Base-by-base conservation (phyloP, 2,329 filamentous ascomycete species). In the Phaeomoniella chlamydospora region DNA sequence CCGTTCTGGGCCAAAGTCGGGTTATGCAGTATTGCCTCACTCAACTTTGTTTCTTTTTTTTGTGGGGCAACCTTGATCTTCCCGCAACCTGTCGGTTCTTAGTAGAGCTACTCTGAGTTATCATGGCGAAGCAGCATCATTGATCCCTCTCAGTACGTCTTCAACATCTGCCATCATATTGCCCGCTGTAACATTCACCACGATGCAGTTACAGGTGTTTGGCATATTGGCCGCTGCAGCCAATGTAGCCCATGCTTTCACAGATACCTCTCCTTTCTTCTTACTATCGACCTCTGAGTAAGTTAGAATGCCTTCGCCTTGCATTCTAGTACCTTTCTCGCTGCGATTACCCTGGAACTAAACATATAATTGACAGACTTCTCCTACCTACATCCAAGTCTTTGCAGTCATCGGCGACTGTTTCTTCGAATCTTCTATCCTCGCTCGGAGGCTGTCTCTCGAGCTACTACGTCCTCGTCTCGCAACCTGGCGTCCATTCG, bases 211-310 rank as follows among this genome's bases (percentile, higher is more conserved):
- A 26, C 22, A 26, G n/a, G 22, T n/a, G 9, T 26, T 26, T 9
- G n/a, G 9, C n/a, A n/a, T 26, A n/a, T n/a, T 26, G 22, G 22
- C 22, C 22, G 22, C 22, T 26, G 22, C n/a, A 26, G 22, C 9
- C n/a, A 6, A 26, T n/a, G n/a, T n/a, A 9, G 75, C 69, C 31
- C 64, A 74, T 42, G 87, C 84, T 16, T 90, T 94, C 56, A 76
- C 74, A 43, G 80, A 94, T 58, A 85, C 87, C 2, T 87, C 84
- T 37, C 88, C 90, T 13, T 90, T 94, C 58, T 72, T 94, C 54
- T 64, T 94, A 45, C 79, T 92, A 56, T 94, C 88, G 18, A 88
- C 80, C 32, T 72, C 80, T 43, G 66, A 77, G 87, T 94, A 77
- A 50, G 78, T 46, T 15, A 17, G n/a, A n/a, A n/a, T n/a, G n/a